phyloP scores from a whole-genome alignment of 345 rosid species.

The Nephelium lappaceum region DNA sequence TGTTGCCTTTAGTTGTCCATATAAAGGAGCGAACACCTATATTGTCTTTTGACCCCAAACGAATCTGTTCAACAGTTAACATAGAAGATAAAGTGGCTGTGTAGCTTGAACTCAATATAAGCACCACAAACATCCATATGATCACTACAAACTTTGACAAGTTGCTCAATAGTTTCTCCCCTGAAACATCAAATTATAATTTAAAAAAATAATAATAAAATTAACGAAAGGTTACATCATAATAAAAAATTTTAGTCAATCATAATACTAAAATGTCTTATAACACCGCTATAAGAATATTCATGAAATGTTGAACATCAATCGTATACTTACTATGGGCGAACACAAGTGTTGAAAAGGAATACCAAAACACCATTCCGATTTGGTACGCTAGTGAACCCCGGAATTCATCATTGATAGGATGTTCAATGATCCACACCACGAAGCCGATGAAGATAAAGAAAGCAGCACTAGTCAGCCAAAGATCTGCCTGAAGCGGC shows the following conservation, averaged over 20 bases:
- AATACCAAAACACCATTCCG: constrained; percentile 15
- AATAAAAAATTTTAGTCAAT: too few relatives aligned
- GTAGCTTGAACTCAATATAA: constrained; percentile 44
- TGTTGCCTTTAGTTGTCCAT: neutral
- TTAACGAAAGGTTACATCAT: too few relatives aligned
- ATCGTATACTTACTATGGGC: neutral
- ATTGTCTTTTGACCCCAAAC: neutral
- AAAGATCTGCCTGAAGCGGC: neutral
- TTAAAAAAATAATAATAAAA: too few relatives aligned
- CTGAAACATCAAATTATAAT: neutral
- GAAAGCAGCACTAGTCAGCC: neutral
- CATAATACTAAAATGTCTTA: too few relatives aligned
- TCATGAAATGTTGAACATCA: too few relatives aligned
- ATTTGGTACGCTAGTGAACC: neutral
- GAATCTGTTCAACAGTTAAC: constrained; percentile 3
- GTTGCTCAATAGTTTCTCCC: constrained; percentile 31
- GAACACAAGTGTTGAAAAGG: constrained; percentile 16
- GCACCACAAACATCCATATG: constrained; percentile 38
- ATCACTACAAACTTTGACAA: constrained; percentile 40
- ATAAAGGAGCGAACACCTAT: neutral
- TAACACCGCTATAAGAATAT: too few relatives aligned
- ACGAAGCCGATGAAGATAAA: neutral
- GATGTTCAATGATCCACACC: neutral
- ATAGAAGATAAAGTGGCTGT: constrained; percentile 14
- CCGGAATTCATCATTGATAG: neutral